phyloP scores from a whole-genome alignment of 176 grass and related monocot genomes.

The Elymus sibiricus region DNA sequence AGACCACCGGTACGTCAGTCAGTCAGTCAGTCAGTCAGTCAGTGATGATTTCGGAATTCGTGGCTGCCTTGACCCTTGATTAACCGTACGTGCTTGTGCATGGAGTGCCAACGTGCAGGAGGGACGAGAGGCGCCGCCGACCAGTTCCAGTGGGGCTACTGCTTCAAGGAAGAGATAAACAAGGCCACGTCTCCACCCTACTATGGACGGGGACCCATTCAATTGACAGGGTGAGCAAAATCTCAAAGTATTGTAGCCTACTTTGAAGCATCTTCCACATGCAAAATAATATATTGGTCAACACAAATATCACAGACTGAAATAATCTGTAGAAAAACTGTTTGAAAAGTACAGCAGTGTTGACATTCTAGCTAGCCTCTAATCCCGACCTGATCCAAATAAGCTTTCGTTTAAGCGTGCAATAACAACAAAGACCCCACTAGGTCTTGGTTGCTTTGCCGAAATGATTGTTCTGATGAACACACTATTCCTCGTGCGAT shows the following conservation, averaged over 20 bases:
- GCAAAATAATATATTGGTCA: neutral
- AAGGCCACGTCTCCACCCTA: conserved; percentile 3
- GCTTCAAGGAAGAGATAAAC: conserved; percentile 38
- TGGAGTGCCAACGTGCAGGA: neutral
- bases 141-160: conserved; percentile 59
- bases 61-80: neutral
- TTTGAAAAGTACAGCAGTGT: neutral
- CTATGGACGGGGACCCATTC: conserved; percentile 54
- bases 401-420: neutral
- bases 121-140: conserved; percentile 25
- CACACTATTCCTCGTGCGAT: neutral
- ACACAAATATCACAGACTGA: neutral
- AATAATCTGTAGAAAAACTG: neutral
- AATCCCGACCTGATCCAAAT: neutral
- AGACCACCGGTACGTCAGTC: conserved; percentile 41
- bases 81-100: neutral
- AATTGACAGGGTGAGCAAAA: conserved; percentile 43
- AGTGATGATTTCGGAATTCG: neutral
- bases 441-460: neutral
- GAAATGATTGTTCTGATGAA: neutral
- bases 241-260: neutral
- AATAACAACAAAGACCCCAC: neutral
- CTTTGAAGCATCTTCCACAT: neutral
- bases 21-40: neutral
- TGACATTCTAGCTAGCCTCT: neutral